Conservation (phyloP, 2,329 filamentous ascomycete species). For the Colletotrichum sp. region DNA sequence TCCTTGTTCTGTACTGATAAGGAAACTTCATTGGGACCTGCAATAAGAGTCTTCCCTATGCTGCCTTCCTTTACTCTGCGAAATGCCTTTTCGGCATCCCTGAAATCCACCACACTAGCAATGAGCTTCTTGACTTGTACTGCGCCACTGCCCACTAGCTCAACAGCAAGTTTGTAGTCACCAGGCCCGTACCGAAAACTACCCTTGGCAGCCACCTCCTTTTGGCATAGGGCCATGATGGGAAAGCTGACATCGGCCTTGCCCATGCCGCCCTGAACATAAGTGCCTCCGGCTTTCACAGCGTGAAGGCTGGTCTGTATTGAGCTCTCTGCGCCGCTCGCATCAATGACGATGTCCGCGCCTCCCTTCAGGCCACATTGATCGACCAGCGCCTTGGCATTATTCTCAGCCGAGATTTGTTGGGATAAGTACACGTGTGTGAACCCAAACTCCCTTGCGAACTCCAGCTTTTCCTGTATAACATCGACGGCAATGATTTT, state of each 20-base stretch:
- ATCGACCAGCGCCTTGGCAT: conserved; percentile 71
- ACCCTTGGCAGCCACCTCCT: conserved; percentile 86
- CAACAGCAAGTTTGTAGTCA: conserved; percentile 85
- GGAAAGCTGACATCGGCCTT: conserved; percentile 87
- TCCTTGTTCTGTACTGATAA: background rate
- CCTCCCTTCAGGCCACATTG: conserved; percentile 68
- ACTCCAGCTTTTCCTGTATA: conserved; percentile 76
- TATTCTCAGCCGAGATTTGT: conserved; percentile 70
- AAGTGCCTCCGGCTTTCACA: conserved; percentile 74
- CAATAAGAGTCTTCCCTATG: conserved; percentile 73
- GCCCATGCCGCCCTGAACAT: conserved; percentile 91
- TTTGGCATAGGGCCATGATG: conserved; percentile 86
- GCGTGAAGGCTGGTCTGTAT: conserved; percentile 78
- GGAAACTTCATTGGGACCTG: conserved; percentile 61
- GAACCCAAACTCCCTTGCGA: conserved; percentile 75
- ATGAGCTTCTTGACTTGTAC: conserved; percentile 85
- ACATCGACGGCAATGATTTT: conserved; percentile 89
- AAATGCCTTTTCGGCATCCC: conserved; percentile 85
- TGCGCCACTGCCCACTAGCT: conserved; percentile 74
- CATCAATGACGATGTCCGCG: conserved; percentile 83
- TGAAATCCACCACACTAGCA: conserved; percentile 77
- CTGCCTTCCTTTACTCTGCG: conserved; percentile 84
- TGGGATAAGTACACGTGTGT: conserved; percentile 73
- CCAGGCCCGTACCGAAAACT: conserved; percentile 90
- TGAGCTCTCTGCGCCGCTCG: conserved; percentile 77